These are phyloP conservation scores for Lecanicillium sp. DNA, from an alignment of 2,329 filamentous ascomycete species.

Conservation along the genomic window DNA sequence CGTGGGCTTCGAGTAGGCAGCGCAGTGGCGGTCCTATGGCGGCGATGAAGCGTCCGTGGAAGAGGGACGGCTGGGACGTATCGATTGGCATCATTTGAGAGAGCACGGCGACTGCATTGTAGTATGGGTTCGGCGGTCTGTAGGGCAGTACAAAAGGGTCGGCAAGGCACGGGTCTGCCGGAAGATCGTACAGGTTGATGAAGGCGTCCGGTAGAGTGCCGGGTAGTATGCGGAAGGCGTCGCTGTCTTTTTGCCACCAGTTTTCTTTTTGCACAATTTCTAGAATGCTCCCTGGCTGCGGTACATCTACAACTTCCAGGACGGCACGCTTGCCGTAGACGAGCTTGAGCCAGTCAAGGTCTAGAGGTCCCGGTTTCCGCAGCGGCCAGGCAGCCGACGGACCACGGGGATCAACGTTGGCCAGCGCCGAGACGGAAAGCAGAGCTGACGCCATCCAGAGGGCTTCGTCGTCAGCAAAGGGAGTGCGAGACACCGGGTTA, in stretches of 20 bases:
- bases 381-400: slow-evolving; percentile 50
- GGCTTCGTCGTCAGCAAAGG: slow-evolving; percentile 33
- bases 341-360: slow-evolving; percentile 53
- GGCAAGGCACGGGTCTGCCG: too few relatives aligned
- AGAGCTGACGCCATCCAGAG: slow-evolving; percentile 40
- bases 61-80: slow-evolving; percentile 29
- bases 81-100: slow-evolving; percentile 26
- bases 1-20: slow-evolving; percentile 38
- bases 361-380: slow-evolving; percentile 27
- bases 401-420: slow-evolving; percentile 31
- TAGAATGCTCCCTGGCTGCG: slow-evolving; percentile 40
- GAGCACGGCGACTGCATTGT: slow-evolving; percentile 25
- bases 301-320: slow-evolving; percentile 42
- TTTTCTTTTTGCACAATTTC: slow-evolving; percentile 15
- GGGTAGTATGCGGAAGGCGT: slow-evolving; percentile 6
- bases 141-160: slow-evolving; percentile 12
- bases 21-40: slow-evolving; percentile 36
- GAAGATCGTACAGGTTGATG: slow-evolving; percentile 18
- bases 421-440: slow-evolving; percentile 37
- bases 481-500: slow-evolving; percentile 17
- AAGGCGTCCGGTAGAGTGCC: slow-evolving; percentile 23
- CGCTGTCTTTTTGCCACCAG: slow-evolving; percentile 11
- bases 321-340: slow-evolving; percentile 47
- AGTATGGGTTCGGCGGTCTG: slow-evolving; percentile 23
- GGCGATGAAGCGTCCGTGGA: slow-evolving; percentile 38